Evolutionary conservation across 352 stramenopile genomes (phyloP).

Genomic region (Globisporangium irregulare): DNA sequence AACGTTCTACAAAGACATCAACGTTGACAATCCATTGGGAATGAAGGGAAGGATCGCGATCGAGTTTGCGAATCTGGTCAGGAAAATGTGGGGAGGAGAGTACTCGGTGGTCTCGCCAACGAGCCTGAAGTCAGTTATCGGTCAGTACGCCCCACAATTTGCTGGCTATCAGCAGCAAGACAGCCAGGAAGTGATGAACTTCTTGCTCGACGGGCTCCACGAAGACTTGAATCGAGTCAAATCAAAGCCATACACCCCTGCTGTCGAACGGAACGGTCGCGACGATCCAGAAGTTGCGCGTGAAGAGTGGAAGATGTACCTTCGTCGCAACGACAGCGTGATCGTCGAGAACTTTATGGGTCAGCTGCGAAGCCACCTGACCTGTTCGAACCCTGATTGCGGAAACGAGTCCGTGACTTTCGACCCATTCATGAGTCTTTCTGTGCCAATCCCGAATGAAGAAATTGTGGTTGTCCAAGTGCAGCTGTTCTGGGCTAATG

Average conservation of each 20-base stretch:
- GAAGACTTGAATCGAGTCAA: slow-evolving; percentile 90
- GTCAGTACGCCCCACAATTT: slow-evolving; percentile 87
- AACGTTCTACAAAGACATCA: slow-evolving; percentile 85
- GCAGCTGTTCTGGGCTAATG: slow-evolving; percentile 74
- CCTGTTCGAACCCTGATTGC: slow-evolving; percentile 75
- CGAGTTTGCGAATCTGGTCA: slow-evolving; percentile 94
- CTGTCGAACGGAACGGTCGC: slow-evolving; percentile 71
- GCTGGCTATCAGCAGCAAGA: slow-evolving; percentile 89
- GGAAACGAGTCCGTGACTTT: slow-evolving; percentile 83
- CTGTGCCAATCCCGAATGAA: slow-evolving; percentile 81
- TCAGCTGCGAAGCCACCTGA: slow-evolving; percentile 85
- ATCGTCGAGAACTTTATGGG: slow-evolving; percentile 91
- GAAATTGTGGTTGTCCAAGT: slow-evolving; percentile 52
- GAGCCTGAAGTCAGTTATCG: slow-evolving; percentile 82
- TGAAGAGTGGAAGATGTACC: slow-evolving; percentile 85
- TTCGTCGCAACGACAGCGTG: slow-evolving; percentile 90
- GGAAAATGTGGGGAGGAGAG: slow-evolving; percentile 93
- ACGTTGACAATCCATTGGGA: slow-evolving; percentile 93
- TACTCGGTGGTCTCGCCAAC: slow-evolving; percentile 79
- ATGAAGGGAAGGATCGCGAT: slow-evolving; percentile 92
- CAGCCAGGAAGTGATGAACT: slow-evolving; percentile 92
- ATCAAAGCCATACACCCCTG: slow-evolving; percentile 73
- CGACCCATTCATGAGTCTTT: slow-evolving; percentile 89
- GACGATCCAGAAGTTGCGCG: slow-evolving; percentile 58
- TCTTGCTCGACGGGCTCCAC: slow-evolving; percentile 89